These are phyloP conservation scores for Zizania latifolia DNA, from an alignment of 176 grass and related monocot species.

Conservation along the genomic window DNA sequence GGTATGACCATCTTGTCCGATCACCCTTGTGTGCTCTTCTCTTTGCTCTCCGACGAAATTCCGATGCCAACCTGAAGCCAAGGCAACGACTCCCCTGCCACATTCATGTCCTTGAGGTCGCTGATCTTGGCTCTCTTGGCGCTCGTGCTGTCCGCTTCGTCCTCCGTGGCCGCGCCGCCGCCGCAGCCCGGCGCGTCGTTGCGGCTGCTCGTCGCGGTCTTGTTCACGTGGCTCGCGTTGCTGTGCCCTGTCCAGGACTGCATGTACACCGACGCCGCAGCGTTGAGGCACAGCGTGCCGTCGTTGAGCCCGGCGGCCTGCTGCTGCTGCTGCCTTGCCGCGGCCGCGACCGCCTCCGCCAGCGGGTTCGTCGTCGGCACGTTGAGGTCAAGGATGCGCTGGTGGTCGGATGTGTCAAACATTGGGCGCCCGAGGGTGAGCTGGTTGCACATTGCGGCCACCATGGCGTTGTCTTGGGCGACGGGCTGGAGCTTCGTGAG, in stretches of 20 bases:
- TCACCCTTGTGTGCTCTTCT: slow-evolving; percentile 10
- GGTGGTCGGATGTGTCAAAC: slow-evolving; percentile 16
- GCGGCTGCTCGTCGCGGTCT: slow-evolving; percentile 18
- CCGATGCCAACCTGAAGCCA: slow-evolving; percentile 83
- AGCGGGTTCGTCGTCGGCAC: slow-evolving; percentile 35
- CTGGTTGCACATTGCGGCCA: slow-evolving; percentile 38
- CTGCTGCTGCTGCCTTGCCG: background rate
- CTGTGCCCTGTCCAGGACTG: slow-evolving; percentile 27
- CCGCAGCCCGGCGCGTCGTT: slow-evolving; percentile 15
- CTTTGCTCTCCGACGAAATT: slow-evolving; percentile 25
- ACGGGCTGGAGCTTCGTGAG: slow-evolving; percentile 31
- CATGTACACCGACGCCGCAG: slow-evolving; percentile 45
- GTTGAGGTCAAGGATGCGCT: slow-evolving; percentile 46
- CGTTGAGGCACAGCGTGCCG: slow-evolving; percentile 32
- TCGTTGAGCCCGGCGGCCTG: background rate
- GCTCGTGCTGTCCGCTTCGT: slow-evolving; percentile 63
- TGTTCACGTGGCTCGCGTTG: slow-evolving; percentile 35
- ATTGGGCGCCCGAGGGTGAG: slow-evolving; percentile 35
- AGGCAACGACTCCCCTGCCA: slow-evolving; percentile 46
- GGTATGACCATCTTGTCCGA: background rate
- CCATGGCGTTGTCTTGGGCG: slow-evolving; percentile 28
- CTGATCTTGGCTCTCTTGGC: slow-evolving; percentile 49
- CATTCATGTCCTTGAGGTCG: slow-evolving; percentile 69
- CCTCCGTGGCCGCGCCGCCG: slow-evolving; percentile 28
- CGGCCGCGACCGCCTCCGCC: background rate